phyloP scores from a whole-genome alignment of 208 protist genomes.

The Balamuthia mandrillaris region DNA sequence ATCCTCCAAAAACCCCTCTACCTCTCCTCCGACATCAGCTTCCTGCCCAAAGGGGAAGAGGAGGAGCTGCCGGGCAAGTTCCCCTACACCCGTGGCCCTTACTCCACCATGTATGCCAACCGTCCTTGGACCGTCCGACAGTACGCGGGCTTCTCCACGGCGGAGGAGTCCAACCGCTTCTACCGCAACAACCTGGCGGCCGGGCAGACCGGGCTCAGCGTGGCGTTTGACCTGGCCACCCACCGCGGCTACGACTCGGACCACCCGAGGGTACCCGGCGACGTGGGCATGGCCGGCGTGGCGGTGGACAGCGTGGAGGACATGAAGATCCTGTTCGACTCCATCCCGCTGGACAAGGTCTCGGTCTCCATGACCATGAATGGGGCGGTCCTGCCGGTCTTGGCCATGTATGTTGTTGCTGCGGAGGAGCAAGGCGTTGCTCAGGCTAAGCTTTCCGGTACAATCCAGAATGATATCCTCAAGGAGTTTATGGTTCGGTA shows the following conservation, averaged over 20 bases:
- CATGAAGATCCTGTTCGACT: constrained; percentile 82
- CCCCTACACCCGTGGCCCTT: constrained; percentile 88
- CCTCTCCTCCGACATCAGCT: constrained; percentile 56
- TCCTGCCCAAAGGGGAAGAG: not conserved
- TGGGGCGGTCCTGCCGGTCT: constrained; percentile 88
- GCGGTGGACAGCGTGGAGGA: constrained; percentile 87
- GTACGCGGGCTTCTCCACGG: constrained; percentile 89
- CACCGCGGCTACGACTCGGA: constrained; percentile 94
- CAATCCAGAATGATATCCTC: constrained; percentile 96
- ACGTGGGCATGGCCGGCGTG: constrained; percentile 95
- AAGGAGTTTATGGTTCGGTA: constrained; percentile 93
- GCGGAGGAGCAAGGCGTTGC: constrained; percentile 86
- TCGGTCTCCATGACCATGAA: constrained; percentile 96
- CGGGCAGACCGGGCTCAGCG: constrained; percentile 89
- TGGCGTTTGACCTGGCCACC: constrained; percentile 93
- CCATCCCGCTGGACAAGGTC: constrained; percentile 89
- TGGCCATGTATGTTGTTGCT: constrained; percentile 91
- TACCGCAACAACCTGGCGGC: constrained; percentile 82
- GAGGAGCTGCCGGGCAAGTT: constrained; percentile 76
- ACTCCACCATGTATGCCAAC: constrained; percentile 90
- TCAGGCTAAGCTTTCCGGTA: constrained; percentile 83
- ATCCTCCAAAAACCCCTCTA: constrained; percentile 87
- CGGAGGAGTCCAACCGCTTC: constrained; percentile 92
- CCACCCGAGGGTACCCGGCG: constrained; percentile 84
- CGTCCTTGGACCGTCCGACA: constrained; percentile 92